Evolutionary conservation across 495 filamentous ascomycete genomes (phyloP).

Genomic region (Penicillium egyptiacum): DNA sequence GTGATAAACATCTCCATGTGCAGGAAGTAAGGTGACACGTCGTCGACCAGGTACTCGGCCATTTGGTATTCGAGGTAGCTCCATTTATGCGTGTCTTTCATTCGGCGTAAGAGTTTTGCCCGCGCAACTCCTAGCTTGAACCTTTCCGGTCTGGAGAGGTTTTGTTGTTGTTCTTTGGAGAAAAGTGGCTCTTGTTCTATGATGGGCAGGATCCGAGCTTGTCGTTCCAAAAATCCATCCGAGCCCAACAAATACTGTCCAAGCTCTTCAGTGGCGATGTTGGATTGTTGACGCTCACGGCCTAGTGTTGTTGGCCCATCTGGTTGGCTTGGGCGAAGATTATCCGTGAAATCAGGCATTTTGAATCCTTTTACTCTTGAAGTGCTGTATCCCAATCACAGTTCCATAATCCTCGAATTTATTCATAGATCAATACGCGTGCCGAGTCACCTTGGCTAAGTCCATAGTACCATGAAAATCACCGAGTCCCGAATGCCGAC

Average conservation of each 20-base stretch:
- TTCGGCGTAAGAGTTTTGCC: slow-evolving; percentile 45
- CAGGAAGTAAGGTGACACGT: slow-evolving; percentile 45
- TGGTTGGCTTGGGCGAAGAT: slow-evolving; percentile 41
- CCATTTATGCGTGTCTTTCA: slow-evolving; percentile 43
- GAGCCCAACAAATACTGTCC: slow-evolving; percentile 39
- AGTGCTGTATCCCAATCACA: neutral
- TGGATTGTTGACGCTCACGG: slow-evolving; percentile 38
- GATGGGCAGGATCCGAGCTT: slow-evolving; percentile 39
- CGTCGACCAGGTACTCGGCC: slow-evolving; percentile 47
- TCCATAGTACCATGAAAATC: slow-evolving; percentile 2
- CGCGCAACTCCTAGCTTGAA: slow-evolving; percentile 49
- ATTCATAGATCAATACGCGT: neutral
- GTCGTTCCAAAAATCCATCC: slow-evolving; percentile 44
- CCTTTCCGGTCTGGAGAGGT: slow-evolving; percentile 45
- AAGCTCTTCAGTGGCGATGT: slow-evolving; percentile 39
- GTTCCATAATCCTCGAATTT: neutral
- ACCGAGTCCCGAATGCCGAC: slow-evolving; percentile 31
- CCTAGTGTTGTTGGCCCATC: slow-evolving; percentile 39
- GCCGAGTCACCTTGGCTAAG: slow-evolving; percentile 3
- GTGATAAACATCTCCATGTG: slow-evolving; percentile 37
- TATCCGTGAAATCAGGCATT: slow-evolving; percentile 50
- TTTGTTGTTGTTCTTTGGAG: slow-evolving; percentile 43
- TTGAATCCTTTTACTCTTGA: neutral
- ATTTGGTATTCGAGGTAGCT: slow-evolving; percentile 42
- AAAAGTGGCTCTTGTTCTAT: slow-evolving; percentile 41